Evolutionary conservation across 2,329 filamentous ascomycete species (phyloP), one percentile per base, ranked within the genome.

Genomic region (Epichloe scottii): DNA sequence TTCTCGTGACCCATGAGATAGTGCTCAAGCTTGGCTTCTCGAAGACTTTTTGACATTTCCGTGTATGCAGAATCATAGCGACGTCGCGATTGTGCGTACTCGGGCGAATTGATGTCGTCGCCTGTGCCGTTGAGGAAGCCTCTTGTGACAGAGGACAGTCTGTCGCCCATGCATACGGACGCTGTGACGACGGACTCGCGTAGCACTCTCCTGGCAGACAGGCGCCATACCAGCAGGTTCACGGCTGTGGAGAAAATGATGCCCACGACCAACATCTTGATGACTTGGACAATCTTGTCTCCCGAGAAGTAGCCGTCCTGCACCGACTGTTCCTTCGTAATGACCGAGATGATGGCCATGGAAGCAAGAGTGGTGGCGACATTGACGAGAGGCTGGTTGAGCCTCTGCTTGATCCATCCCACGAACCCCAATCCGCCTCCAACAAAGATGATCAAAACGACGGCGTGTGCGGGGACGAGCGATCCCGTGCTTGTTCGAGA

Each of bases 301-400:
- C 86, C 81, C 0, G 86, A 89, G 60, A 95, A 89, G 49, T 84
- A 83, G 5, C 87, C 88, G 35, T 78, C 82, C 60, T 95, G 87
- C 1, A 96, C 83, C 2, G 89, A 82, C 48, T 89, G 89, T 66
- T 96, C 91, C 67, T 94, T 95, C 11, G 91, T 95, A 55, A 96
- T 72, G 44, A 95, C 81, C 2, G 87, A 90, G 62, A 96, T 95
- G 56, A 93, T 87, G 47, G 88, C 88, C 52, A 97, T 82, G 35
- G 88, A 91, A 6, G 90, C 82, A 57, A 96, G 73, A 34, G 89
- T 95, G 58, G 86, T 89, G 46, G 85, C 87, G 37, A 91, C 85
- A 61, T 89, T 90, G 56, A 93, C 87, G 51, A 93, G 70, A 6
- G 88, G 86, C 59, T 86, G 83, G 54, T 85, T 87, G 54, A 88